These are phyloP conservation scores for Camellia sinensis DNA, from an alignment of 148 eudicot genomes.

Conservation along the genomic window DNA sequence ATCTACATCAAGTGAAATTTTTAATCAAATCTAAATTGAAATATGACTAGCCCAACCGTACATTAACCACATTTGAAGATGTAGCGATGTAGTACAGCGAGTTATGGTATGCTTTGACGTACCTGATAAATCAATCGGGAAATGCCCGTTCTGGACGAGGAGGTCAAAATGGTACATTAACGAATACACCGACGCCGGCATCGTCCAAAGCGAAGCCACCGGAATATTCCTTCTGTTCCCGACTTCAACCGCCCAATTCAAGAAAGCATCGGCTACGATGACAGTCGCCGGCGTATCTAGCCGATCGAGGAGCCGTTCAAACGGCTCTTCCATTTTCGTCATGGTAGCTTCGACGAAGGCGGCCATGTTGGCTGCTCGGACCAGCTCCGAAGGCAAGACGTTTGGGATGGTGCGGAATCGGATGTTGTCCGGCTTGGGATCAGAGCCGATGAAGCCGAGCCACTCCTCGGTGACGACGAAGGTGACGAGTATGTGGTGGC, in stretches of 20 bases:
- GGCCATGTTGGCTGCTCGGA: constrained; percentile 22
- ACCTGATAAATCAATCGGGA: constrained; percentile 21
- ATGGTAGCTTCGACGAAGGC: constrained; percentile 24
- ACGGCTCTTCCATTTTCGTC: constrained; percentile 30
- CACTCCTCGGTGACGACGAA: constrained; percentile 31
- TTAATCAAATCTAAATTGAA: no score
- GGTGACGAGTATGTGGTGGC: background rate
- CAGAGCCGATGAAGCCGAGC: constrained; percentile 21
- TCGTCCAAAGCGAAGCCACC: constrained; percentile 37
- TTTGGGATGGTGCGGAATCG: constrained; percentile 28
- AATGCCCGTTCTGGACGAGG: constrained; percentile 22
- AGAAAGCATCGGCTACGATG: constrained; percentile 29
- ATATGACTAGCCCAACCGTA: no score
- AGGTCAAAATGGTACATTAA: constrained; percentile 26
- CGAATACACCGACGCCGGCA: constrained; percentile 27
- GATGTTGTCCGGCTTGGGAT: constrained; percentile 18
- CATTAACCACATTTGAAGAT: no score
- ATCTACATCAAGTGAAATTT: no score
- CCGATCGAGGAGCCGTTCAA: constrained; percentile 28
- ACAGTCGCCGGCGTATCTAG: constrained; percentile 19
- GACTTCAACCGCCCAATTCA: constrained; percentile 34
- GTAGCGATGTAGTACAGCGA: no score
- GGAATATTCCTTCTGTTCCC: constrained; percentile 28
- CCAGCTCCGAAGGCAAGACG: constrained; percentile 36
- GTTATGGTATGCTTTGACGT: background rate